These are phyloP conservation scores for Phyllosticta citriasiana DNA, from an alignment of 2,329 filamentous ascomycete genomes.

Conservation along the genomic window DNA sequence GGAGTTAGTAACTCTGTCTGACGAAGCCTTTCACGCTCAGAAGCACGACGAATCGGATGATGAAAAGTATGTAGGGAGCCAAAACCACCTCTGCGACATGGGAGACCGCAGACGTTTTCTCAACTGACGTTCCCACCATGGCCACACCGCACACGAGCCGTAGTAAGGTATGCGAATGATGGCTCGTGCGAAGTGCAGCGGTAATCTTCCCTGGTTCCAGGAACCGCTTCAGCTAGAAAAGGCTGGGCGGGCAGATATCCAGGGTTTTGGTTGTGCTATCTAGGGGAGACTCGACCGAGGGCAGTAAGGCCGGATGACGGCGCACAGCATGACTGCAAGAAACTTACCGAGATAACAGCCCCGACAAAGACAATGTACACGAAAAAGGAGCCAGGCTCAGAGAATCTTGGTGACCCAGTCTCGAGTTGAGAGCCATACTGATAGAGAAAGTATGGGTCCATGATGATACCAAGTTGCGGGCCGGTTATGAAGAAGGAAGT, in stretches of 20 bases:
- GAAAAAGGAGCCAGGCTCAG: slow-evolving; percentile 65
- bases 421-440: slow-evolving; percentile 69
- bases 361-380: slow-evolving; percentile 70
- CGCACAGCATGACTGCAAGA: not conserved
- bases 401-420: slow-evolving; percentile 59
- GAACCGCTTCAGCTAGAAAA: slow-evolving; percentile 32
- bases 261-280: slow-evolving; percentile 38
- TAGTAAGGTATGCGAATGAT: slow-evolving; percentile 41
- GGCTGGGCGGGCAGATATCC: slow-evolving; percentile 47
- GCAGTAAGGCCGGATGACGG: slow-evolving; percentile 2
- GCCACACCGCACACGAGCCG: slow-evolving; percentile 37
- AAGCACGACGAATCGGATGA: not conserved
- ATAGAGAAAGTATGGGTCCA: slow-evolving; percentile 72
- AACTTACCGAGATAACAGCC: slow-evolving; percentile 67
- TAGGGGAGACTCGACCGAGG: slow-evolving; percentile 10
- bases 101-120: slow-evolving; percentile 45
- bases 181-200: slow-evolving; percentile 37
- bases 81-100: slow-evolving; percentile 48
- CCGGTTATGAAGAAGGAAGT: slow-evolving; percentile 52
- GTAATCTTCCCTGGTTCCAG: slow-evolving; percentile 8
- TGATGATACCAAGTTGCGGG: slow-evolving; percentile 46
- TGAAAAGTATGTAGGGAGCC: slow-evolving; percentile 51
- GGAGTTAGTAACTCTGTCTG: not conserved
- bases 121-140: slow-evolving; percentile 44
- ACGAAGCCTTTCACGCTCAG: not conserved